Conservation (phyloP, 2,329 filamentous ascomycete genomes). For the Cercospora sojina region DNA sequence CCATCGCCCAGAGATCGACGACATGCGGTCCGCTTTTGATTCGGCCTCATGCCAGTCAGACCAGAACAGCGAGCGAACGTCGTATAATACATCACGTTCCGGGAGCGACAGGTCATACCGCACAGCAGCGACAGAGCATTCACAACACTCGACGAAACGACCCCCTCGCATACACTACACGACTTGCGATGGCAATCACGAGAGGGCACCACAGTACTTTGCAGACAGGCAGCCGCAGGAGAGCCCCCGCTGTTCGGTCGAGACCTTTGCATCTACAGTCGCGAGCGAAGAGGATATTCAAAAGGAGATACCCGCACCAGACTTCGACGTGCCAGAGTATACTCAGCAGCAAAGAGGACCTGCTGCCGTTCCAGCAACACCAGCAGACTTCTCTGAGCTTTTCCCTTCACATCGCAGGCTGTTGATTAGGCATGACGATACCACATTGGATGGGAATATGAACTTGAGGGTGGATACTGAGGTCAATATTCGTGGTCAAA, state of each 20-base stretch:
- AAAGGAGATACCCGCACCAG: conserved; percentile 43
- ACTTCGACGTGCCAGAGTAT: conserved; percentile 60
- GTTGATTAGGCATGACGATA: conserved; percentile 84
- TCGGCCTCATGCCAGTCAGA: conserved; percentile 25
- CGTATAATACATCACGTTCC: conserved; percentile 21
- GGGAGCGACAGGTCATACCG: conserved; percentile 32
- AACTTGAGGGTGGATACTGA: conserved; percentile 86
- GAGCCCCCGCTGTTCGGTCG: conserved; percentile 62
- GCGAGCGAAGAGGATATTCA: conserved; percentile 59
- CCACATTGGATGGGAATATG: conserved; percentile 91
- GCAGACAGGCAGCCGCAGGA: conserved; percentile 25
- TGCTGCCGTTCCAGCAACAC: conserved; percentile 63
- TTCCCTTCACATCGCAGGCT: conserved; percentile 84
- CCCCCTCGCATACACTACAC: conserved; percentile 32
- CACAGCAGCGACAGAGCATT: conserved; percentile 33
- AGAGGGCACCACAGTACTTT: conserved; percentile 28
- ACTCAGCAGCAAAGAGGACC: conserved; percentile 59
- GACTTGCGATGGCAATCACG: conserved; percentile 27
- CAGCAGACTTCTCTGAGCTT: conserved; percentile 76
- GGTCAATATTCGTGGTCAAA: conserved; percentile 57
- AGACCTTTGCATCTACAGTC: conserved; percentile 76
- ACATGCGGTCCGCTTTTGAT: conserved; percentile 36
- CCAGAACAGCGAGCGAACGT: conserved; percentile 24
- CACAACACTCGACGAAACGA: conserved; percentile 25
- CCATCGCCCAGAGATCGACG: conserved; percentile 32